Base-by-base conservation (phyloP, 345 rosid genomes). In the Clarkia xantiana region DNA sequence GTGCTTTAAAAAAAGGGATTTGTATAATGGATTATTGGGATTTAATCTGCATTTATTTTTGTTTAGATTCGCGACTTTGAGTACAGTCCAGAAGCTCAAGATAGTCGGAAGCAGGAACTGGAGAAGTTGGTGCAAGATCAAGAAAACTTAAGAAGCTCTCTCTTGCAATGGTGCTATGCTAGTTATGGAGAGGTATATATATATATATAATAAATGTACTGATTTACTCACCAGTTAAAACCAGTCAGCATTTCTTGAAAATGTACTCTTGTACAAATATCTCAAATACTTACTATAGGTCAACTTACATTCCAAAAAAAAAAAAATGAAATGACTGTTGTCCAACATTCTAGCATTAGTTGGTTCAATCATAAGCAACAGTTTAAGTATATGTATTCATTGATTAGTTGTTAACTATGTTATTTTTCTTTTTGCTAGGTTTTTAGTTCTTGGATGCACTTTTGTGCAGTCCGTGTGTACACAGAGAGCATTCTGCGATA, bases 361-460 rank as follows among this genome's bases (percentile, higher is more conserved):
- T 22, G 25, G 25, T 5, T 22, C 25, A 22, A 22, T 2, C 25
- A 22, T 22, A 2, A 2, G 5, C 25, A 22, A 22, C 25, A 22
- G 2, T n/a, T n/a, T n/a, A n/a, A n/a, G 5, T 22, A 22, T 22
- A 22, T 22, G 5, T 2, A 22, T 2, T 2, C 5, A 22, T 22
- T 49, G 52, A 10, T 2, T 0, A 23, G 39, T 40, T 14, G 12
- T 29, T 16, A 17, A 49, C 22, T 49, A 49, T 49, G 18, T 10
- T 49, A 20, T 7, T 2, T 41, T 55, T 52, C 36, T 36, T 14
- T 18, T 41, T 25, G 79, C 69, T 73, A 93, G 97, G 95, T 87
- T 69, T 93, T 93, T 64, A 84, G 84, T 71, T 80, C 95, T 10
- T 93, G 95, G 97, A 93, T 93, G 99, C 99, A 93, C 70, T 93